These are phyloP conservation scores for Sporothrix schenckii DNA, from an alignment of 2,329 filamentous ascomycete species.

Conservation along the genomic window DNA sequence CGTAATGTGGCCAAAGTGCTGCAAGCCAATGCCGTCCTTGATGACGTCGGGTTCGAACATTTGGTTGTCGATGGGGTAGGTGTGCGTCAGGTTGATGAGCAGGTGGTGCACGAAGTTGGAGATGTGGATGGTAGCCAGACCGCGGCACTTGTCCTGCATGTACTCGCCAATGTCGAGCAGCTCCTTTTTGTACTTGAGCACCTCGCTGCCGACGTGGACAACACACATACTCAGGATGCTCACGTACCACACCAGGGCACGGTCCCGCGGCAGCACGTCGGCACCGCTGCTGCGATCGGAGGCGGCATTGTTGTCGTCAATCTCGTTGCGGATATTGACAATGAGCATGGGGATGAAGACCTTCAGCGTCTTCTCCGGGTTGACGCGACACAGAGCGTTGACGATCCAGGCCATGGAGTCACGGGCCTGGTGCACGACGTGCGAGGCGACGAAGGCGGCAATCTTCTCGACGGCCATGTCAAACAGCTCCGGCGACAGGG, in stretches of 20 bases:
- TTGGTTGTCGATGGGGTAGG: slow-evolving; percentile 86
- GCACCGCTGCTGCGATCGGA: slow-evolving; percentile 92
- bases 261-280: slow-evolving; percentile 88
- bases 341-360: slow-evolving; percentile 88
- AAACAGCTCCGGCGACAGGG: slow-evolving; percentile 89
- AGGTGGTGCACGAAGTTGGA: slow-evolving; percentile 98
- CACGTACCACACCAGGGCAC: slow-evolving; percentile 93
- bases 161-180: slow-evolving; percentile 89
- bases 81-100: slow-evolving; percentile 89
- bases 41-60: slow-evolving; percentile 81
- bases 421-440: slow-evolving; percentile 94
- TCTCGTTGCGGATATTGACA: slow-evolving; percentile 90
- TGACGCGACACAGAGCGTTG: slow-evolving; percentile 93
- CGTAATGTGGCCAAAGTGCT: slow-evolving; percentile 83
- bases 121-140: slow-evolving; percentile 90
- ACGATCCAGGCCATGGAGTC: slow-evolving; percentile 99
- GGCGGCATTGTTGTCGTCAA: slow-evolving; percentile 93
- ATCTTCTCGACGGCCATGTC: slow-evolving; percentile 91
- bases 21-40: slow-evolving; percentile 69
- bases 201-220: slow-evolving; percentile 89
- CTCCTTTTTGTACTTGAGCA: slow-evolving; percentile 85
- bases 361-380: slow-evolving; percentile 89
- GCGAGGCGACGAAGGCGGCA: slow-evolving; percentile 84
- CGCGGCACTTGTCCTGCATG: slow-evolving; percentile 95
- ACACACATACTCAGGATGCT: slow-evolving; percentile 98